Conservation (phyloP, 495 filamentous ascomycete species). For the Opeltia flavorubescens region DNA sequence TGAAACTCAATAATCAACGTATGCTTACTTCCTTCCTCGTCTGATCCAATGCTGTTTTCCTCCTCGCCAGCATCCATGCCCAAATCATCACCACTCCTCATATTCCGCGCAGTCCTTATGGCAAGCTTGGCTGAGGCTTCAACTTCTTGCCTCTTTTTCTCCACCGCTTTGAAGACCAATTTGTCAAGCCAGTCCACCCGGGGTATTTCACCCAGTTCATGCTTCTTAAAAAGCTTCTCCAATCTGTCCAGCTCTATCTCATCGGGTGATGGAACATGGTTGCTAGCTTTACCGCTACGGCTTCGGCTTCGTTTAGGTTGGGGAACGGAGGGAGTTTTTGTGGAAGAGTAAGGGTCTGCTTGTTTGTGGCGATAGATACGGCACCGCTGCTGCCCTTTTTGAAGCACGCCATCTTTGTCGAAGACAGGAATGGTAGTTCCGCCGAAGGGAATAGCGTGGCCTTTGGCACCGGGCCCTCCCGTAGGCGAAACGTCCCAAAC, state of each 20-base stretch:
- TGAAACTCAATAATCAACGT: slow-evolving; percentile 81
- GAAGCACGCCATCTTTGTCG: slow-evolving; percentile 76
- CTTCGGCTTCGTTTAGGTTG: slow-evolving; percentile 33
- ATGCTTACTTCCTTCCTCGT: slow-evolving; percentile 39
- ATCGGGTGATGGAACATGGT: slow-evolving; percentile 34
- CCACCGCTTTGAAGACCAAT: slow-evolving; percentile 74
- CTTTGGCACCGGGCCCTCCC: slow-evolving; percentile 44
- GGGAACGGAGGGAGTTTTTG: slow-evolving; percentile 59
- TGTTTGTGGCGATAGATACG: slow-evolving; percentile 64
- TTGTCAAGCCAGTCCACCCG: slow-evolving; percentile 91
- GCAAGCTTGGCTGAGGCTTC: slow-evolving; percentile 25
- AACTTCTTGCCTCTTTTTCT: slow-evolving; percentile 54
- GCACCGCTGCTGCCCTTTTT: slow-evolving; percentile 88
- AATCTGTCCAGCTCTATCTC: slow-evolving; percentile 67
- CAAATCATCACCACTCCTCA: slow-evolving; percentile 6
- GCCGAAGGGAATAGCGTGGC: slow-evolving; percentile 79
- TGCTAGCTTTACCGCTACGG: slow-evolving; percentile 30
- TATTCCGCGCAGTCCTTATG: slow-evolving; percentile 5
- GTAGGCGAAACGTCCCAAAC: slow-evolving; percentile 87
- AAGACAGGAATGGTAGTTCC: slow-evolving; percentile 86
- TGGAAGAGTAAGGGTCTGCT: slow-evolving; percentile 74
- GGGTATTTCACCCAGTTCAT: slow-evolving; percentile 92
- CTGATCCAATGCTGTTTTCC: slow-evolving; percentile 20
- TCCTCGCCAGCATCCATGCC: slow-evolving; percentile 8
- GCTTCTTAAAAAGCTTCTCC: slow-evolving; percentile 85